phyloP scores from a whole-genome alignment of 108 stramenopile genomes.

The Conticribra weissflogii region DNA sequence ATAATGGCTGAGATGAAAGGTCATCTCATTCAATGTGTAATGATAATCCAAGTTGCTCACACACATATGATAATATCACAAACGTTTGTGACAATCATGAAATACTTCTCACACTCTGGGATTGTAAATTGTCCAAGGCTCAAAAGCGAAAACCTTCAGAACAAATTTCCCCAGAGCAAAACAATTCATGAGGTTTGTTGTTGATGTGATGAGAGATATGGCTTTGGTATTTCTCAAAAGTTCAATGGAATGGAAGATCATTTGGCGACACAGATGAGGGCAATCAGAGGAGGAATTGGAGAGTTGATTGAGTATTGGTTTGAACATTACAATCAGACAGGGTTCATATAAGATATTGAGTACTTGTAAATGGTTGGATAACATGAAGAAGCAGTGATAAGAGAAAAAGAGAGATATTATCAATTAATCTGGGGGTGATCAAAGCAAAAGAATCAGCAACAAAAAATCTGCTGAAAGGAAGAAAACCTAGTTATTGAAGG shows the following conservation, averaged over 20 bases:
- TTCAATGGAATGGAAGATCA: constrained; percentile 12
- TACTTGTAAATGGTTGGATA: not conserved
- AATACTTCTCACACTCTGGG: not conserved
- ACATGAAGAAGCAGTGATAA: not conserved
- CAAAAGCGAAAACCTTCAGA: constrained; percentile 2
- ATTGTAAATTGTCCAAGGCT: not conserved
- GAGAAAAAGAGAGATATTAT: not conserved
- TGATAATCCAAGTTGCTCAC: not conserved
- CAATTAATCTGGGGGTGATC: not conserved
- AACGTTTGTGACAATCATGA: not conserved
- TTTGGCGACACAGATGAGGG: constrained; percentile 1
- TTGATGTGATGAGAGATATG: not conserved
- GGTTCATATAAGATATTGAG: not conserved
- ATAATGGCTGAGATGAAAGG: constrained; percentile 3
- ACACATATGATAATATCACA: not conserved
- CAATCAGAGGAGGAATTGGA: constrained; percentile 1
- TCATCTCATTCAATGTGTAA: not conserved
- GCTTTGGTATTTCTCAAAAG: constrained; percentile 3
- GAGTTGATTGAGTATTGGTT: constrained; percentile 15
- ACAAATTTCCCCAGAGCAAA: not conserved
- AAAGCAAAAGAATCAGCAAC: too few relatives aligned
- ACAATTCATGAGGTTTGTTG: not conserved
- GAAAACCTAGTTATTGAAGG: too few relatives aligned
- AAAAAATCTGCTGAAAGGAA: too few relatives aligned
- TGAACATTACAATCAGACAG: constrained; percentile 9